phyloP scores from a whole-genome alignment of 257 asterid genomes.

The Plectranthus barbatus region DNA sequence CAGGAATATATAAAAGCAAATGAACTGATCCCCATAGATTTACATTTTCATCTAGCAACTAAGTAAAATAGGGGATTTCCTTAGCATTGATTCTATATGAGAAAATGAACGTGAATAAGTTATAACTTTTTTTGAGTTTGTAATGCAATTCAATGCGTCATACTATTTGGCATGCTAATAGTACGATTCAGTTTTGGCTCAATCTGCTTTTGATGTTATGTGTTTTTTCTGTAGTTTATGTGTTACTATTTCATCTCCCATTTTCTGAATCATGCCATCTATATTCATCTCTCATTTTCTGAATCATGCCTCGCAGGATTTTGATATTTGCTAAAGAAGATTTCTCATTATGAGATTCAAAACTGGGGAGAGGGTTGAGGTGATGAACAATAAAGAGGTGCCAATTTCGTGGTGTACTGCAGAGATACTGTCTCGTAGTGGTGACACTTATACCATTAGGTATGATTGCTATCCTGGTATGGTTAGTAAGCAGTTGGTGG shows the following conservation, averaged over 20 bases:
- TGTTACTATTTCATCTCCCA: no score
- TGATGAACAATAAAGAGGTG: conserved; percentile 36
- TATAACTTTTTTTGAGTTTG: not conserved
- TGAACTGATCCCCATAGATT: conserved; percentile 10
- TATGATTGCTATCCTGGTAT: conserved; percentile 34
- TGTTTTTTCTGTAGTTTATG: not conserved
- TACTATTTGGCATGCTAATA: not conserved
- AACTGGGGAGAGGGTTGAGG: conserved; percentile 63
- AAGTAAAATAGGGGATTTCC: not conserved
- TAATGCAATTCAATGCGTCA: not conserved
- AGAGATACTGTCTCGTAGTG: conserved; percentile 35
- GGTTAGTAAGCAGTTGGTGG: conserved; percentile 21
- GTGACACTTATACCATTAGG: conserved; percentile 36
- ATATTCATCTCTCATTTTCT: not conserved
- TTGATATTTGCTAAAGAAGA: conserved; percentile 11
- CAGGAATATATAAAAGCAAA: not conserved
- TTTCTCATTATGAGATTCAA: conserved; percentile 44
- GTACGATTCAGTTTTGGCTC: conserved; percentile 5
- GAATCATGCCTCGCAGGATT: conserved; percentile 25
- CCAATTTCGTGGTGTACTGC: conserved; percentile 53
- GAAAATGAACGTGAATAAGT: not conserved
- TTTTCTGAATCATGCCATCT: not conserved
- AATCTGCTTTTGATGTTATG: not conserved
- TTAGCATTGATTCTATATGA: not conserved
- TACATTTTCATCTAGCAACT: not conserved